Evolutionary conservation across 2,329 filamentous ascomycete genomes (phyloP), one percentile per base, ranked within the genome.

Genomic region (Fusarium protoensiforme): DNA sequence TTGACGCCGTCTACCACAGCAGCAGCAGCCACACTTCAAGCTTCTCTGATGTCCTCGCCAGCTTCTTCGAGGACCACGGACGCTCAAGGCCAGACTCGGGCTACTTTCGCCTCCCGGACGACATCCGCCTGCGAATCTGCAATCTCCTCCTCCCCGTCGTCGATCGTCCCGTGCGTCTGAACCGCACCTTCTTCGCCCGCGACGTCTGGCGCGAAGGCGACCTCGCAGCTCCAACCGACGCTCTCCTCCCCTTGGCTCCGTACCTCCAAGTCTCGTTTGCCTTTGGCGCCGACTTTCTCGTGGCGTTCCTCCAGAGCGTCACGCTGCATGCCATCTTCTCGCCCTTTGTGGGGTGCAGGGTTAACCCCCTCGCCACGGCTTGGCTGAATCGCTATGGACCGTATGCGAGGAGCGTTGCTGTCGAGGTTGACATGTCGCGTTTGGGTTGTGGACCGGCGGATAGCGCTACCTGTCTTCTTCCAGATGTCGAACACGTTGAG

Each of bases 361-460:
- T 82, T 2, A 82, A 80, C 36, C 83, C 83, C 0, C 77, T 84
- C 0, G 81, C 81, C 1, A 82, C 80, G 0, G 63, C 69, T 5
- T 85, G 81, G 80, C 69, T 84, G 29, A 78, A 79, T 33, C 73
- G 61, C 9, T 85, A 85, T 56, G 80, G 79, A 1, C 61, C 73
- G 2, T 81, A 82, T 36, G 82, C 85, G 72, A 79, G 74, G 18
- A 77, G 78, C 29, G 71, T 86, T 24, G 78, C 79, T 2, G 57
- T 86, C 11, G 85, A 86, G 67, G 33, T 86, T 2, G 85, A 86
- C 67, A 76, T 85, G 73, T 81, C 84, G 1, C 80, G 78, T 13
- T 75, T 84, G 10, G 78, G 80, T 1, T 82, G 82, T 24, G 82
- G 82, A 3, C 67, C 76, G 4, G 58, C 67, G 1, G 72, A 72